Evolutionary conservation across 2,329 filamentous ascomycete species (phyloP), one percentile per base, ranked within the genome.

Genomic region (Epichloe elymi): DNA sequence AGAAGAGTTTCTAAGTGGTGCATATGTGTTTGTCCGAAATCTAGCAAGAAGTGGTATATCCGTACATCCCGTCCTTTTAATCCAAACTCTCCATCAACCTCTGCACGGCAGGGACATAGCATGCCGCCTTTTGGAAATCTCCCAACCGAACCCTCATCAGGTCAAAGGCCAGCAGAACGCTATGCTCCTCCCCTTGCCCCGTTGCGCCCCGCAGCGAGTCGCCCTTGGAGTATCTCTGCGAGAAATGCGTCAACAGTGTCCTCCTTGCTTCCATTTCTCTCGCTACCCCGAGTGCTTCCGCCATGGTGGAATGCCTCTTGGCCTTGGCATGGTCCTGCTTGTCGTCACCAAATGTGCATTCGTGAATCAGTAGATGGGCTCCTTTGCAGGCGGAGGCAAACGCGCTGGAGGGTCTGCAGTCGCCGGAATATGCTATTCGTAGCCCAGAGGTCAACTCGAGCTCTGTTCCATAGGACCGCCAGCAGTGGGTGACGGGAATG

Each of bases 281-380:
- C 2, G 85, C 91, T 3, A 97, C 78, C 43, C 73, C 75, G 3
- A 98, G 76, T 1, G 93, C 93, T 70, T 98, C 93, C 14, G 78
- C 78, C 55, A 89, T 87, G 8, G 93, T 98, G 39, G 79, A 87
- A 71, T 98, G 93, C 62, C 85, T 89, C 78, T 98, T 98, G 48
- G 85, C 86, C 30, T 76, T 63, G 4, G 93, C 93, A 60, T 96
- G 90, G 15, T 76, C 79, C 39, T 67, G 60, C 59, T 95, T 78
- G 60, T 93, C 87, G 63, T 95, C 88, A 58, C 93, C 88, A 63
- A 98, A 97, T 0, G 93, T 98, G 55, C 89, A 90, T 74, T 98
- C 93, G 70, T 98, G 93, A 51, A 98, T 80, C 5, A 96, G 79
- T 6, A 98, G 76, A 14, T 91, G 95, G 2, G 85, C 83, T 55